Evolutionary conservation across 1,139 yeast species (phyloP), one percentile per base, ranked within the genome.

Genomic region (Taphrina deformans): DNA sequence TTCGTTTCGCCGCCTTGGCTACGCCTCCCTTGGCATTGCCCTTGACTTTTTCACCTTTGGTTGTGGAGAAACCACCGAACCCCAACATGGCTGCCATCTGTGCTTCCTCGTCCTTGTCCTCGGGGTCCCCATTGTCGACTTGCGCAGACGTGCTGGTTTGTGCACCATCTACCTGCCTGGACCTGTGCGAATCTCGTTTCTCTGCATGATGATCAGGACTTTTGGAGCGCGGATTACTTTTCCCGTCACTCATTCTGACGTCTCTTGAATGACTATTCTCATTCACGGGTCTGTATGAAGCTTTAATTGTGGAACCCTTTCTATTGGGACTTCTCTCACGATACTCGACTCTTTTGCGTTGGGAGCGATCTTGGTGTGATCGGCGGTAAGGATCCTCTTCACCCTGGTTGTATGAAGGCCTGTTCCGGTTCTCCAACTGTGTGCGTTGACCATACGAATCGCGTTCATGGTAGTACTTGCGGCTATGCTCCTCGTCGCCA

Each of bases 11-110:
- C 51, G 79, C 78, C 68, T 76, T 78, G 48, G 79, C 77, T 0
- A 78, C 79, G 0, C 79, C 80, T 16, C 84, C 84, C 4, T 80
- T 80, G 66, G 82, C 80, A 1, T 84, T 87, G 58, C 74, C 75
- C 14, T 77, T 79, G 27, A 84, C 84, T 69, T 84, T 84, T 12
- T 40, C 51, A 51, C 85, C 83, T 72, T 86, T 85, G 3, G 90
- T 86, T 1, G 85, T 73, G 0, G 80, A 81, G 73, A 87, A 86
- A 0, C 83, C 82, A 2, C 81, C 77, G 71, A 86, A 86, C 2
- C 93, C 95, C 89, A 87, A 85, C 71, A 86, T 77, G 52, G 73
- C 69, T 60, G 70, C 70, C 76, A 77, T 74, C 61, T 48, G 48
- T n/a, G 65, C 65, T 21, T 48, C 69, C 21, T 51, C 66, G 26